These are phyloP conservation scores for Leccinellum albellum DNA, from an alignment of 768 basidiomycete genomes.

Conservation along the genomic window DNA sequence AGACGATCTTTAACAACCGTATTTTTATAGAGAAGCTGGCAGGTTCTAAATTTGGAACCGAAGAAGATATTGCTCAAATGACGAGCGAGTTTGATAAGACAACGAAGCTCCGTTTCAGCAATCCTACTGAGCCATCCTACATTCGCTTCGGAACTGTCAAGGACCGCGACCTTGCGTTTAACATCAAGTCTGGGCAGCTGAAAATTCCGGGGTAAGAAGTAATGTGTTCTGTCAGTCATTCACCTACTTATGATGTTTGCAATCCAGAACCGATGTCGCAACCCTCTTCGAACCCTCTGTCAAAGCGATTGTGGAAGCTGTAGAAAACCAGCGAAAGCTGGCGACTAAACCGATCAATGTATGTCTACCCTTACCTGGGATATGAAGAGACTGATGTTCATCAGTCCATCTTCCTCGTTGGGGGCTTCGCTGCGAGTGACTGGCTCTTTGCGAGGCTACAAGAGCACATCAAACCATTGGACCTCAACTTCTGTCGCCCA, in stretches of 20 bases:
- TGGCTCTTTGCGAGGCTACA: slow-evolving; percentile 38
- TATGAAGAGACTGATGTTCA: not conserved
- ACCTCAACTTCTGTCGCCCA: slow-evolving; percentile 44
- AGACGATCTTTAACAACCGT: not conserved
- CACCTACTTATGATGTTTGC: not conserved
- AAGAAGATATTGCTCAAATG: slow-evolving; percentile 42
- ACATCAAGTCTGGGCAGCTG: slow-evolving; percentile 46
- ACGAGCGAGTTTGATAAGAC: slow-evolving; percentile 42
- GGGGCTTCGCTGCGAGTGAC: slow-evolving; percentile 43
- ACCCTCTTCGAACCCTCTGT: slow-evolving; percentile 29
- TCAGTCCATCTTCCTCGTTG: slow-evolving; percentile 40
- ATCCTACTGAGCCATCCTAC: slow-evolving; percentile 38
- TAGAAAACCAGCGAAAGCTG: slow-evolving; percentile 21
- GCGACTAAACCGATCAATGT: slow-evolving; percentile 25
- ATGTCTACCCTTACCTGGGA: not conserved
- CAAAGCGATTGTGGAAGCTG: slow-evolving; percentile 17
- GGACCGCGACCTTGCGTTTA: slow-evolving; percentile 38
- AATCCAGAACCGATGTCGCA: slow-evolving; percentile 27
- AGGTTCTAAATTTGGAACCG: slow-evolving; percentile 37
- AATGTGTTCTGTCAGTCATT: too few species aligned
- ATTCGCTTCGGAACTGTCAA: slow-evolving; percentile 44
- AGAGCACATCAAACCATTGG: slow-evolving; percentile 29
- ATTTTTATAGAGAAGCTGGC: slow-evolving; percentile 35
- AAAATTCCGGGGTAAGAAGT: slow-evolving; percentile 35
- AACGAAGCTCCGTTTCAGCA: slow-evolving; percentile 44